Conservation (phyloP, 2,329 filamentous ascomycete species). For the Diaporthe citriasiana region DNA sequence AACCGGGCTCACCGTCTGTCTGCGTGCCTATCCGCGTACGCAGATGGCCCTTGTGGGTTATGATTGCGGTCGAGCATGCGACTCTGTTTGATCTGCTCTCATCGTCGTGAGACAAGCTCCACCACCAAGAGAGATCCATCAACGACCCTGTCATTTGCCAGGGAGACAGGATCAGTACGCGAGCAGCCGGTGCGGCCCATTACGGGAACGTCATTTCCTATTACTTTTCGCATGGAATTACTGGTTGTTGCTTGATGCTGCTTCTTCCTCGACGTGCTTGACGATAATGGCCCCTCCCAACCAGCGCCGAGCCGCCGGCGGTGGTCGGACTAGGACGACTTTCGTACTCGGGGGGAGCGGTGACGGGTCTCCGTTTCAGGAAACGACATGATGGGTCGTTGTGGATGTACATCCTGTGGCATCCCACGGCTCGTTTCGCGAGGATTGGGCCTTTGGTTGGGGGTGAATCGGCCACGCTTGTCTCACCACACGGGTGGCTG, state of each 20-base stretch:
- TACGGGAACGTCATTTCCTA: neutral
- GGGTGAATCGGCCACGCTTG: neutral
- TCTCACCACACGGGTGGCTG: neutral
- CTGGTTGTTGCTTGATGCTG: neutral
- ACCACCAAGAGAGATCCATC: neutral
- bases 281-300: neutral
- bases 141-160: conserved; percentile 24
- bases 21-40: neutral
- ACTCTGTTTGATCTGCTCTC: neutral
- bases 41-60: neutral
- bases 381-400: neutral
- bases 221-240: conserved; percentile 1
- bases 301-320: conserved; percentile 1
- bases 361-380: conserved; percentile 17
- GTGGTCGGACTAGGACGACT: neutral
- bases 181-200: neutral
- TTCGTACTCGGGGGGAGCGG: conserved; percentile 6
- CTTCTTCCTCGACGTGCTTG: conserved; percentile 3
- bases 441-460: neutral
- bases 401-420: conserved; percentile 19
- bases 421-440: conserved; percentile 10
- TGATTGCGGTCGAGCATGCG: neutral
- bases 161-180: neutral
- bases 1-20: neutral
- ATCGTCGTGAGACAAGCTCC: conserved; percentile 9